These are phyloP conservation scores for Saprolegnia diclina DNA, from an alignment of 352 stramenopile genomes.

Conservation along the genomic window DNA sequence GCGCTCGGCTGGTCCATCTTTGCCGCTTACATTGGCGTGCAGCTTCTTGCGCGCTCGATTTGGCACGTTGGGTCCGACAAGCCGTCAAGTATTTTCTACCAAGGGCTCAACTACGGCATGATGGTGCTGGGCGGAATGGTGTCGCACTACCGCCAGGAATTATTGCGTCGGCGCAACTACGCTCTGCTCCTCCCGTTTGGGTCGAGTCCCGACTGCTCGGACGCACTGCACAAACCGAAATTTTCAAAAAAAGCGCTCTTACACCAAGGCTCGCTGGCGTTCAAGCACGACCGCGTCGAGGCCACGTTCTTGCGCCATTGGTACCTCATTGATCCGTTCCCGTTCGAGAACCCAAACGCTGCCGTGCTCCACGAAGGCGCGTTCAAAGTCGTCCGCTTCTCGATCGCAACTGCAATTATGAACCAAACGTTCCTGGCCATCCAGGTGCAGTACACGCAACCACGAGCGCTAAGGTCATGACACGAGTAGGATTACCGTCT, in stretches of 20 bases:
- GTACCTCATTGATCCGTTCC: conserved; percentile 30
- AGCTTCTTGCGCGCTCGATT: background rate
- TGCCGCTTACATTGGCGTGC: conserved; percentile 21
- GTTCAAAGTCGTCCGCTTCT: conserved; percentile 16
- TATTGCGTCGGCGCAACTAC: conserved; percentile 27
- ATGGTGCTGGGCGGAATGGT: conserved; percentile 25
- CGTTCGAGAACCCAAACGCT: conserved; percentile 25
- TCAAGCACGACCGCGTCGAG: conserved; percentile 14
- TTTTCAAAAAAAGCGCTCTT: conserved; percentile 24
- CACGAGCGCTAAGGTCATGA: too few relatives aligned
- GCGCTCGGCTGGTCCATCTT: conserved; percentile 22
- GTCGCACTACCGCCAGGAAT: conserved; percentile 29
- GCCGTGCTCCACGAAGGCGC: conserved; percentile 28
- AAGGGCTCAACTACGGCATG: conserved; percentile 27
- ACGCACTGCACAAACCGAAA: conserved; percentile 31
- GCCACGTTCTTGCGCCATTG: conserved; percentile 25
- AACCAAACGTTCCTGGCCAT: conserved; percentile 28
- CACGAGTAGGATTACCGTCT: conserved; percentile 22
- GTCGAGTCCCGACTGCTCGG: conserved; percentile 20
- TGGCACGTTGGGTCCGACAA: conserved; percentile 8
- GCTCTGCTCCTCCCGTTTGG: conserved; percentile 23
- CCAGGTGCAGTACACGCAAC: too few relatives aligned
- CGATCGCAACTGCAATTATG: conserved; percentile 15
- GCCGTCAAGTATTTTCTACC: conserved; percentile 22
- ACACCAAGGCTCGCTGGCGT: conserved; percentile 2